Conservation (phyloP, 2,329 filamentous ascomycete genomes). For the Sarocladium oryzae region DNA sequence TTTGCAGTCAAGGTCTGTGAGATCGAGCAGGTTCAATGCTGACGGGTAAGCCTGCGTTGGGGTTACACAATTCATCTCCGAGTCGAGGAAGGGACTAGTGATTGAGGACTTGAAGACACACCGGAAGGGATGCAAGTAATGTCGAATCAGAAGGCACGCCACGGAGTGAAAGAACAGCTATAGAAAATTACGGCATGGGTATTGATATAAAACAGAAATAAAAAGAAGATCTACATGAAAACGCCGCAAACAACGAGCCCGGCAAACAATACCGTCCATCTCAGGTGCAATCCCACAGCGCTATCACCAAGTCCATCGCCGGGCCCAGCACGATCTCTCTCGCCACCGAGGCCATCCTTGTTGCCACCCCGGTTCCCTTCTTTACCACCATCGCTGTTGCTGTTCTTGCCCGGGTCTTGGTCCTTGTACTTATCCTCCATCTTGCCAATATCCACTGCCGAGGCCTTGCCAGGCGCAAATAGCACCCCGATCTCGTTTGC, state of each 20-base stretch:
- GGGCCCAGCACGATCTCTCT: constrained; percentile 14
- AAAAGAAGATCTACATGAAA: neutral
- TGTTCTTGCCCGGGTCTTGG: constrained; percentile 9
- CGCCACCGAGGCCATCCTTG: constrained; percentile 14
- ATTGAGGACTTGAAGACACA: too few species aligned
- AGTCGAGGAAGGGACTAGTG: too few species aligned
- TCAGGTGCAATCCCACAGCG: neutral
- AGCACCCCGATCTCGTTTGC: constrained; percentile 40
- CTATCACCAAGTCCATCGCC: neutral
- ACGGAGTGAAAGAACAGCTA: too few species aligned
- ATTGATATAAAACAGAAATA: neutral
- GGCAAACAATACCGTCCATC: neutral
- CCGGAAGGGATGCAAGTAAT: too few species aligned
- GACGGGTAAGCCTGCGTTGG: too few species aligned
- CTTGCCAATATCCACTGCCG: constrained; percentile 31
- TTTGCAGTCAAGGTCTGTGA: too few species aligned
- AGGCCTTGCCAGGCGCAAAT: constrained; percentile 46
- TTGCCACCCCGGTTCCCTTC: constrained; percentile 10
- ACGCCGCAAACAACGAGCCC: neutral
- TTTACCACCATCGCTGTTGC: constrained; percentile 16
- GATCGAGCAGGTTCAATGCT: too few species aligned
- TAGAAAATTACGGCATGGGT: neutral
- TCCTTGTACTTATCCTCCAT: constrained; percentile 9
- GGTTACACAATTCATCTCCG: too few species aligned
- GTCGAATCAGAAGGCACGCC: too few species aligned